These are phyloP conservation scores for Theileria orientalis DNA, from an alignment of 169 alveolate species.

Conservation along the genomic window DNA sequence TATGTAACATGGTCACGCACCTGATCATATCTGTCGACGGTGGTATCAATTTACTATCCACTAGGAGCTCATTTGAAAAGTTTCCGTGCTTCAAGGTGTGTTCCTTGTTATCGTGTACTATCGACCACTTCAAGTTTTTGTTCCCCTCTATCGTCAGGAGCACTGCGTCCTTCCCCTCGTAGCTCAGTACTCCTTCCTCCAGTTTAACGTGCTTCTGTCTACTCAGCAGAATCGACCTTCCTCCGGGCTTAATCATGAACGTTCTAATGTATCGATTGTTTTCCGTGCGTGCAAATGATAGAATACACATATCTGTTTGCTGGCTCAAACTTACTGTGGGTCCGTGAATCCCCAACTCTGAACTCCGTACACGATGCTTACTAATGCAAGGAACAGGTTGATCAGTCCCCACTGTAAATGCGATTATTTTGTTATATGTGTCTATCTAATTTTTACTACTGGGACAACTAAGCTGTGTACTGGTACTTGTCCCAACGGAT, in stretches of 20 bases:
- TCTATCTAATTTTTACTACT: no score
- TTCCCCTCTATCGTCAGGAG: not conserved
- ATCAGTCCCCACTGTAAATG: constrained; percentile 53
- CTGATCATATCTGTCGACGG: constrained; percentile 7
- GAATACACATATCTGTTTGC: no score
- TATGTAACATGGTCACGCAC: not conserved
- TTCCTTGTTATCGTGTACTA: not conserved
- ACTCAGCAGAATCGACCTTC: not conserved
- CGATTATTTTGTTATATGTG: no score
- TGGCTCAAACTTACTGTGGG: constrained; percentile 11
- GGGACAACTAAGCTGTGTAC: no score
- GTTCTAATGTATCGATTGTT: no score
- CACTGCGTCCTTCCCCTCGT: constrained; percentile 3
- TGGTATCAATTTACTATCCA: constrained; percentile 5
- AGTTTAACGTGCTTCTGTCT: not conserved
- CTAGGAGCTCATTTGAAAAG: constrained; percentile 3
- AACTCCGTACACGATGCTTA: constrained; percentile 32
- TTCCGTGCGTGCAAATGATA: no score
- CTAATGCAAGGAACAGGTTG: constrained; percentile 20
- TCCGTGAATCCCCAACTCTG: constrained; percentile 24
- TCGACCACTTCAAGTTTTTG: not conserved
- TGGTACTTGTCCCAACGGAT: no score
- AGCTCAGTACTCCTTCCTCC: not conserved
- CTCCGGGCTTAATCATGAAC: not conserved
- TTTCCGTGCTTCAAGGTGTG: not conserved